A percentile compares a stretch with the other conserved stretches of the same genome.
Evolutionary conservation across 1,139 yeast species (phyloP).

Genomic region (Dujonia santamariae): DNA sequence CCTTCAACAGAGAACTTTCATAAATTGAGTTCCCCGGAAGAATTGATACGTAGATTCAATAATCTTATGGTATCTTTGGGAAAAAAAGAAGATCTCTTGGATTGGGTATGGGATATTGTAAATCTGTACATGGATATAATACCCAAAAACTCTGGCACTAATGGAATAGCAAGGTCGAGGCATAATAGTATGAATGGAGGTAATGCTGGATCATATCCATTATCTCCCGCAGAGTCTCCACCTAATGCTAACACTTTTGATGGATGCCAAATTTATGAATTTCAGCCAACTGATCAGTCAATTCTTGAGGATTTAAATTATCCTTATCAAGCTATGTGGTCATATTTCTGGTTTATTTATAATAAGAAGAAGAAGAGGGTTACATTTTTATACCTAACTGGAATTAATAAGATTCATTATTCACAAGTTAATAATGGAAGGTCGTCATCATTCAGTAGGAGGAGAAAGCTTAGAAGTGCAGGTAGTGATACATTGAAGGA

Average conservation of each 20-base stretch:
- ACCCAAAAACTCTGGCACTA: constrained; percentile 25
- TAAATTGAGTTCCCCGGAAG: constrained; percentile 42
- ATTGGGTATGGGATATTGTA: constrained; percentile 86
- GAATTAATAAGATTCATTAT: constrained; percentile 41
- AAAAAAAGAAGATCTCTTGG: constrained; percentile 45
- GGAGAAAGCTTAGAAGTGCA: constrained; percentile 10
- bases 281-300: constrained; percentile 77
- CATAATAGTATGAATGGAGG: constrained; percentile 20
- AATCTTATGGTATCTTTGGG: constrained; percentile 81
- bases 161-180: constrained; percentile 20
- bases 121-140: constrained; percentile 78
- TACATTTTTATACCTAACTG: constrained; percentile 66
- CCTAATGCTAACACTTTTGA: constrained; percentile 7
- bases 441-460: constrained; percentile 14
- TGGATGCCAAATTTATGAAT: constrained; percentile 67
- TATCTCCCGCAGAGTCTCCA: constrained; percentile 8
- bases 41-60: constrained; percentile 71
- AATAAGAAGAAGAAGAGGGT: constrained; percentile 90
- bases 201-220: constrained; percentile 4
- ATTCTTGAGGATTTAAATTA: constrained; percentile 63
- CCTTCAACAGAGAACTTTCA: constrained; percentile 74
- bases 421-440: constrained; percentile 28
- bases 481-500: constrained; percentile 18
- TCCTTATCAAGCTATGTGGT: constrained; percentile 83
- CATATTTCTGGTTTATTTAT: constrained; percentile 87